Evolutionary conservation across 2,329 filamentous ascomycete species (phyloP).

Genomic region (Botrytis byssoidea): DNA sequence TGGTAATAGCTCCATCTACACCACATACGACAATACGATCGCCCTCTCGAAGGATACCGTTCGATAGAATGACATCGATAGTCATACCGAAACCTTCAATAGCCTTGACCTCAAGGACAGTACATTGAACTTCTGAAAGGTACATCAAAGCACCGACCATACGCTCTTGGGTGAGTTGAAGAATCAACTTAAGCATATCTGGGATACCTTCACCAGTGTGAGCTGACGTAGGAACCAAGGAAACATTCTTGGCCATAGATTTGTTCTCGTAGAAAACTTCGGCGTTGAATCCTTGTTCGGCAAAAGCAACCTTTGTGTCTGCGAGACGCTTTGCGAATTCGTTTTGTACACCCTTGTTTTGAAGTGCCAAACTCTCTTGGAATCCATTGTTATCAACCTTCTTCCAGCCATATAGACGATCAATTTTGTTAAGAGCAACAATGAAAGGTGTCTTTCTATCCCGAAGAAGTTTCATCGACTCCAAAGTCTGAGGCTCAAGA

Average conservation of each 20-base stretch:
- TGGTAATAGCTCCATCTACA: constrained; percentile 92
- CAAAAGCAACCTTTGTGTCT: constrained; percentile 88
- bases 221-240: constrained; percentile 94
- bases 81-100: constrained; percentile 99
- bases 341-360: constrained; percentile 89
- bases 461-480: constrained; percentile 92
- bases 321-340: constrained; percentile 91
- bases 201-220: constrained; percentile 99
- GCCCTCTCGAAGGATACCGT: constrained; percentile 91
- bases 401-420: constrained; percentile 99
- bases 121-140: constrained; percentile 94
- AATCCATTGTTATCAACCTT: constrained; percentile 99
- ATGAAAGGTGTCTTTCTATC: constrained; percentile 97
- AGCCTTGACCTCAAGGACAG: constrained; percentile 97
- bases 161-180: constrained; percentile 89
- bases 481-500: constrained; percentile 91
- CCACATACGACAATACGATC: constrained; percentile 94
- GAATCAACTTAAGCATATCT: constrained; percentile 95
- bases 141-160: constrained; percentile 99
- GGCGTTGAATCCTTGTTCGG: constrained; percentile 96
- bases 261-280: constrained; percentile 98
- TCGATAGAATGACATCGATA: constrained; percentile 94
- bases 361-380: constrained; percentile 82
- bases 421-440: constrained; percentile 98
- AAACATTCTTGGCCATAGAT: constrained; percentile 90